Evolutionary conservation across 106 monocot species (phyloP), one percentile per base, ranked within the genome.

Genomic region (Allium sativum): DNA sequence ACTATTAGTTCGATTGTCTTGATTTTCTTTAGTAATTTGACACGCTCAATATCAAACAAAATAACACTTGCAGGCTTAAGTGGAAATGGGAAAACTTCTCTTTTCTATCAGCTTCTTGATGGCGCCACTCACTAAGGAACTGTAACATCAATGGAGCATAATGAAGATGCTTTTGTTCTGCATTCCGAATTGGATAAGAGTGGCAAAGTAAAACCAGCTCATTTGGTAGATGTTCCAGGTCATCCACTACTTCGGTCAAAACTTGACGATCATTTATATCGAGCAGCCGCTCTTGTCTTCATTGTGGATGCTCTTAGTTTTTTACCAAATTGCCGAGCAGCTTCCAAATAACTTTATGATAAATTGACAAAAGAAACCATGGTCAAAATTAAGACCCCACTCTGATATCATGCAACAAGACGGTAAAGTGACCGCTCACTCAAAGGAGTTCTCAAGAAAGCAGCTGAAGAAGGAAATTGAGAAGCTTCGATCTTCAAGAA

Each of bases 381-480:
- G 12, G 87, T 85, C 18, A 98, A 85, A 77, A 82, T 68, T 65
- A 91, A 75, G 75, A 74, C 16, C 85, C 90, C 52, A 48, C 88
- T 55, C 78, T 91, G 14, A 85, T 98, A 64, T 44, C 88, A 45
- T 98, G 91, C 61, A 98, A 98, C 78, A 91, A 98, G 73, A 79
- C 79, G 43, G 96, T 73, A 91, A 92, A 66, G 91, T 98, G 56
- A 91, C 85, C 19, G 91, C 96, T 42, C 96, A 98, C 69, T 82
- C 96, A 7, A 91, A 91, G 68, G 96, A 98, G 40, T 98, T 98
- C 69, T 88, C 91, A 47, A 80, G 73, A 79, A 98, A 98, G 60
- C 91, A 98, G 45, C 67, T 98, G 40, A 91, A 98, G 82, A 98
- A 98, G 72, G 96, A 98, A 81, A 84, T 94, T n/a, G n/a, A n/a